Evolutionary conservation across 257 asterid genomes (phyloP), one percentile per base, ranked within the genome.

Genomic region (Nyctanthes arbortristis): DNA sequence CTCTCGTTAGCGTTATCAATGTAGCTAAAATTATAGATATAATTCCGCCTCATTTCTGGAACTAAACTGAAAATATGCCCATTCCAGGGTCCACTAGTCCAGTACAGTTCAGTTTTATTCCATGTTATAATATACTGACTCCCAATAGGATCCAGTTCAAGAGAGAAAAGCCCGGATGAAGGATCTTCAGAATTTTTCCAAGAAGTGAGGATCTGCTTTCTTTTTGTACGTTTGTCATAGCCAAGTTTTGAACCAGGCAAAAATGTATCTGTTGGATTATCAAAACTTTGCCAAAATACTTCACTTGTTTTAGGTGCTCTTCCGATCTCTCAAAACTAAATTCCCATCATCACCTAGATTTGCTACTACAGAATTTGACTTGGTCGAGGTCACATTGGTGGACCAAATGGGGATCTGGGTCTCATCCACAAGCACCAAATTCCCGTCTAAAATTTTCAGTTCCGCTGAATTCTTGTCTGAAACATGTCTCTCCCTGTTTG

Each of bases 131-230:
- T 55, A 73, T 83, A 88, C 56, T 80, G 86, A 0, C 71, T 76
- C 56, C 33, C 56, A 43, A 0, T 45, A 0, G 85, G 87, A 61
- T 83, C 87, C 0, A 89, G 79, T 80, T 86, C 96, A 28, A 88
- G 87, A 0, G 96, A 80, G 66, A 78, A 92, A 33, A 75, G 81
- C 43, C 96, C 98, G 12, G 82, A 77, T 1, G 96, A 81, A 28
- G 96, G 98, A 78, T 92, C 94, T 22, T 92, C 91, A 3, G 69
- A 67, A 54, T 85, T 92, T 43, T 72, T 89, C 98, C 98, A 92
- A 1, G 94, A 92, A 70, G 81, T 89, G 39, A 92, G 73, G n/a
- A 65, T 82, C 54, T 83, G 90, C 49, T 62, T 79, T 11, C 0
- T 77, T 0, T 20, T 52, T 1, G 86, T 92, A 8, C 72, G 65